Conservation (phyloP, 2,329 filamentous ascomycete genomes). For the Graphium sp. region DNA sequence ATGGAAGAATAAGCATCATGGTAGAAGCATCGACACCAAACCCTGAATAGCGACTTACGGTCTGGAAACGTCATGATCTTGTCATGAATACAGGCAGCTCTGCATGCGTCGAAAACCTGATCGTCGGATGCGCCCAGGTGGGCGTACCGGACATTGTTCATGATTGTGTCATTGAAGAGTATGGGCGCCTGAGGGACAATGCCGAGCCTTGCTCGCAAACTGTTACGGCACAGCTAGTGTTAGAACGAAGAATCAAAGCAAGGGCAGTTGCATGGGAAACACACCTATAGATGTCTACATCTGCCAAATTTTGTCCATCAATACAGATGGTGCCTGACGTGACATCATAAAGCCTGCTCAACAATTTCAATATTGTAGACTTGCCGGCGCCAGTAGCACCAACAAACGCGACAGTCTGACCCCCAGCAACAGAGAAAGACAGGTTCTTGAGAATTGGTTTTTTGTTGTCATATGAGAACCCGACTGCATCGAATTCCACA, state of each 20-base stretch:
- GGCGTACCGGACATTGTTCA: slow-evolving; percentile 42
- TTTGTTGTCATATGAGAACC: slow-evolving; percentile 42
- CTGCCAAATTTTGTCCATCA: slow-evolving; percentile 37
- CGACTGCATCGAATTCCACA: slow-evolving; percentile 36
- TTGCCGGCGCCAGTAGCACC: slow-evolving; percentile 43
- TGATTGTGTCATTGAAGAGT: slow-evolving; percentile 39
- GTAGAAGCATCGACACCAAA: neutral
- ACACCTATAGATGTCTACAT: slow-evolving; percentile 31
- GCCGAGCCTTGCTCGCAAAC: slow-evolving; percentile 34
- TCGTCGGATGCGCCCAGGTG: slow-evolving; percentile 34
- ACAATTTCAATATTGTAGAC: slow-evolving; percentile 38
- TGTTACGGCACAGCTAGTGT: slow-evolving; percentile 12
- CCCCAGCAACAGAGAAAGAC: slow-evolving; percentile 29
- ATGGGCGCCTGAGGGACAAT: slow-evolving; percentile 38
- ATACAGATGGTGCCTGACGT: slow-evolving; percentile 33
- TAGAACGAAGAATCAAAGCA: neutral
- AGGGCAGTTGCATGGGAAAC: too few relatives aligned
- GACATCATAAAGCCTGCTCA: slow-evolving; percentile 42
- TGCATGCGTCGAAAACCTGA: slow-evolving; percentile 35
- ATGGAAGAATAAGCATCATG: neutral
- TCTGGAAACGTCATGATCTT: slow-evolving; percentile 37
- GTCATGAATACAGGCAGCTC: slow-evolving; percentile 39
- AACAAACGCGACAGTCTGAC: slow-evolving; percentile 41
- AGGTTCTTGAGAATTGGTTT: slow-evolving; percentile 38
- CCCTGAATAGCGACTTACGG: slow-evolving; percentile 13